A percentile compares a stretch with the other conserved stretches of the same genome.
These are phyloP conservation scores for Giardia duodenalis DNA, from an alignment of 208 protist species.

Conservation along the genomic window DNA sequence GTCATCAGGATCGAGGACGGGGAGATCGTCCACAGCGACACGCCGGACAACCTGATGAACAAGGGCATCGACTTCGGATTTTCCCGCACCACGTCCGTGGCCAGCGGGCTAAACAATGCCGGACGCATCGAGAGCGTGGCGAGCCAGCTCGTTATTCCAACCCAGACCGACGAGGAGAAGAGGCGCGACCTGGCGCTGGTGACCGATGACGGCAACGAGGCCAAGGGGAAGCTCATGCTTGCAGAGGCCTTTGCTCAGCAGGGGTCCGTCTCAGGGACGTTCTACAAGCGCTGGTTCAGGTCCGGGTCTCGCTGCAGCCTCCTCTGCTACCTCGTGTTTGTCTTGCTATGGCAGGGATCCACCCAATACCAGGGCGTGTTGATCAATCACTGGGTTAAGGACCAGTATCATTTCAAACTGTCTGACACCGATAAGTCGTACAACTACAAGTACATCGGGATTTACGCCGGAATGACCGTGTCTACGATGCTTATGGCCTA, in stretches of 20 bases:
- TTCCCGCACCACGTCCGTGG: no score
- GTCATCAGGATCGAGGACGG: not conserved
- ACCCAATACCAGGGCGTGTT: not conserved
- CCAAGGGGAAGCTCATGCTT: not conserved
- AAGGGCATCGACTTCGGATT: not conserved
- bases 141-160: not conserved
- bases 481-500: not conserved
- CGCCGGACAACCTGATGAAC: not conserved
- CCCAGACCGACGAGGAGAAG: not conserved
- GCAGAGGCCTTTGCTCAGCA: not conserved
- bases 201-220: not conserved
- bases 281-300: not conserved
- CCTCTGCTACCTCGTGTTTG: not conserved
- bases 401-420: not conserved
- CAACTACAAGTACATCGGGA: slow-evolving; percentile 9
- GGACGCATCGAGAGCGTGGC: not conserved
- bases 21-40: not conserved
- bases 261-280: not conserved
- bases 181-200: not conserved
- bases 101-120: not conserved
- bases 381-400: not conserved
- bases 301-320: not conserved
- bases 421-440: not conserved
- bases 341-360: not conserved
- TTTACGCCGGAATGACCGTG: not conserved